Conservation (phyloP, 176 grass and related monocot species). For the Aegilops longissima region DNA sequence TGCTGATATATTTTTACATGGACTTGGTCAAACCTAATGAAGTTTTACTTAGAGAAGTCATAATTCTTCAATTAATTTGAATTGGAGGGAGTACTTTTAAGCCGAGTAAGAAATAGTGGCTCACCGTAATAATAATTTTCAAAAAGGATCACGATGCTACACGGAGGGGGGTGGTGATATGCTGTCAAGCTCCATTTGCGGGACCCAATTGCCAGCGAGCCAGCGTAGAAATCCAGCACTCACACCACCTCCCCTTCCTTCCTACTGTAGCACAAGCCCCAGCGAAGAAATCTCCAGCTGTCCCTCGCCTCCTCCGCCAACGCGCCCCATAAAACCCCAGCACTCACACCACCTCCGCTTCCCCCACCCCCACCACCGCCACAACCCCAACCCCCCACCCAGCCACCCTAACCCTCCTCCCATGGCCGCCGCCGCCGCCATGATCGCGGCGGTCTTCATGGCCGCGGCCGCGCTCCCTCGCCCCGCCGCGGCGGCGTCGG, state of each 20-base stretch:
- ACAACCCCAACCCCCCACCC: background rate
- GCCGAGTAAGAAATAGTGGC: background rate
- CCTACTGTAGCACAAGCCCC: background rate
- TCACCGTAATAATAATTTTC: background rate
- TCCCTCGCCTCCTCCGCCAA: slow-evolving; percentile 3
- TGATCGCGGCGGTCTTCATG: background rate
- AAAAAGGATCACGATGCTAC: background rate
- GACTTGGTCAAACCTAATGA: no score
- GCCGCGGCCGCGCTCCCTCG: background rate
- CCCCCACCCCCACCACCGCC: background rate
- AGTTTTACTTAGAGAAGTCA: no score
- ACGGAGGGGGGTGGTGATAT: background rate
- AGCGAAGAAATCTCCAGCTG: slow-evolving; percentile 1
- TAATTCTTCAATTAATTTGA: no score
- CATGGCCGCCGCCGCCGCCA: slow-evolving; percentile 18
- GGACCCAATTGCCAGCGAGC: slow-evolving; percentile 5
- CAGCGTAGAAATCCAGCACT: background rate
- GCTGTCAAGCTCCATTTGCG: background rate
- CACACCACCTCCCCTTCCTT: background rate
- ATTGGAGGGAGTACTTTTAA: no score
- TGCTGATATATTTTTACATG: no score
- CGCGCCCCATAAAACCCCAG: background rate
- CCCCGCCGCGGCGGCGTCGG: background rate
- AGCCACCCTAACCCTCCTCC: background rate
- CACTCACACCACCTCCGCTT: background rate